Conservation (phyloP, 1,284 basidiomycete species). For the Cryptococcus depauperatus region DNA sequence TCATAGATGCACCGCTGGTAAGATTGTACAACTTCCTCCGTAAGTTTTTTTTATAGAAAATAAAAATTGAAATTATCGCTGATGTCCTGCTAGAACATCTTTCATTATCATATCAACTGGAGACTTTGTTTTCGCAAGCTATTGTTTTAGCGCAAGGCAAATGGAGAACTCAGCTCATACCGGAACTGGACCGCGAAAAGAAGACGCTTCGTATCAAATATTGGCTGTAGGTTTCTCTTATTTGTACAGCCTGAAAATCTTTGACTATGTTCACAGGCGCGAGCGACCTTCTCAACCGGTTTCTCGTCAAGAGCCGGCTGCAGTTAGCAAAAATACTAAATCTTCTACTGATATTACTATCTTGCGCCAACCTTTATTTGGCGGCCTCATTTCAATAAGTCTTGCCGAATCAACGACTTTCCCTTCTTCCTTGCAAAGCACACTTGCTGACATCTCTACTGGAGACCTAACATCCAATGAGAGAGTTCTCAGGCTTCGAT, state of each 20-base stretch:
- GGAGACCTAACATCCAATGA: slow-evolving; percentile 19
- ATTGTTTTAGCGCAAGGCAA: slow-evolving; percentile 26
- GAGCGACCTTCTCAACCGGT: slow-evolving; percentile 10
- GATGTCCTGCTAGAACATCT: too few relatives aligned
- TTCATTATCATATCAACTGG: slow-evolving; percentile 37
- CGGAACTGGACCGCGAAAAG: slow-evolving; percentile 29
- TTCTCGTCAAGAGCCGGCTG: slow-evolving; percentile 12
- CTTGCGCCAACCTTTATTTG: slow-evolving; percentile 20
- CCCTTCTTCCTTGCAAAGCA: slow-evolving; percentile 11
- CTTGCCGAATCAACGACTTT: slow-evolving; percentile 17
- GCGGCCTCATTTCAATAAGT: slow-evolving; percentile 26
- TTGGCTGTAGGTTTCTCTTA: slow-evolving; percentile 27
- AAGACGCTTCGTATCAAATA: slow-evolving; percentile 31
- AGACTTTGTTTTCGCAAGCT: slow-evolving; percentile 33
- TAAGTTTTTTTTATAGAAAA: slow-evolving; percentile 16
- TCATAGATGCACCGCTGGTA: slow-evolving; percentile 35
- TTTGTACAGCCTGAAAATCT: neutral
- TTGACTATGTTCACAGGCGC: slow-evolving; percentile 8
- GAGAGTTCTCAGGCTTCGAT: slow-evolving; percentile 20
- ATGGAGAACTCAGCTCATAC: slow-evolving; percentile 31
- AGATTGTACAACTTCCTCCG: slow-evolving; percentile 38
- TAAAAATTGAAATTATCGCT: slow-evolving; percentile 1
- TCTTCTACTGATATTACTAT: slow-evolving; percentile 5
- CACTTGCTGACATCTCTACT: slow-evolving; percentile 16
- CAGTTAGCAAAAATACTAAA: slow-evolving; percentile 14